Base-by-base conservation (phyloP, 176 grass and related monocot genomes). In the Triticum turgidum region DNA sequence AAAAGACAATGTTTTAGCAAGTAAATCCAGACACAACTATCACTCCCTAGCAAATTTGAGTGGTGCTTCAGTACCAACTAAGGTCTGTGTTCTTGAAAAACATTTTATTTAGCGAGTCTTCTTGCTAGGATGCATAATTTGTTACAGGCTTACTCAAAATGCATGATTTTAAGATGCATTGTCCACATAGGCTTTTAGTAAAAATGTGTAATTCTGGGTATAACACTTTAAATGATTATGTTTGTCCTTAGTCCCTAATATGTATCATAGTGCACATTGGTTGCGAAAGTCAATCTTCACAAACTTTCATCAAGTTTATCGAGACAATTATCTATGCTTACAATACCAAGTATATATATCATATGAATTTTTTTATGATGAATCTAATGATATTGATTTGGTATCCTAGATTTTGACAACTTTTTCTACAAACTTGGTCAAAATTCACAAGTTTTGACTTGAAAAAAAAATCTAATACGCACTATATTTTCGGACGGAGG, bases 111-210 rank as follows among this genome's bases (percentile, higher is more conserved):
- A 61, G 18, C 33, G 7, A 33, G 15, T 76, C 8, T 30, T 80
- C 38, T 17, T 65, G 61, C 44, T 27, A 61, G 62, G 12, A 38
- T 82, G 47, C 47, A 71, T 49, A 27, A 75, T 45, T 75, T 75
- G 22, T 74, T 74, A 47, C 41, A 27, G 25, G 41, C 42, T 49
- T 74, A 74, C 71, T 49, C 71, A 49, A 74, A 74, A 27, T 74
- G 41, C 71, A 74, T 74, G 15, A 74, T 74, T 47, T 74, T 74
- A 49, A 29, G 71, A 25, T 14, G 41, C 41, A 75, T 49, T 75
- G 45, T 73, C 72, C 25, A 44, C 72, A 75, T 14, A 29, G 22
- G 22, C 41, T 29, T 49, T 18, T 34, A 49, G 72, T 67, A 42
- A 21, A 82, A 76, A 15, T 33, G 30, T 25, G 30, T 11, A 77